These are phyloP conservation scores for Prunus mongolica DNA, from an alignment of 306 rosid species.

Conservation along the genomic window DNA sequence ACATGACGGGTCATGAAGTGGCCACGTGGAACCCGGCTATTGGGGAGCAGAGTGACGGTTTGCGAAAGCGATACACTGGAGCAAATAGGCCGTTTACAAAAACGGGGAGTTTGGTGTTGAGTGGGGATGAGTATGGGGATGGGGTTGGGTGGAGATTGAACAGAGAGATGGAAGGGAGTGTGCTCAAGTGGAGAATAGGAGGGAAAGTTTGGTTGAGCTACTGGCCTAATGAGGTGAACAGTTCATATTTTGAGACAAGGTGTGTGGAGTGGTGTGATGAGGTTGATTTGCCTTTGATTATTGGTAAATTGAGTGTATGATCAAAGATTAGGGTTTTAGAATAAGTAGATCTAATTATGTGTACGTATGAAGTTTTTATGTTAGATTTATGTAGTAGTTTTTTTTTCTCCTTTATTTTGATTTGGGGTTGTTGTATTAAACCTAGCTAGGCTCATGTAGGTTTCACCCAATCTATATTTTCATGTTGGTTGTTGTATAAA, in stretches of 20 bases:
- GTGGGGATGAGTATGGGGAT: constrained; percentile 72
- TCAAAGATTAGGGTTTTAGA: no score
- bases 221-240: constrained; percentile 47
- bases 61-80: constrained; percentile 37
- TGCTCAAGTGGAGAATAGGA: constrained; percentile 88
- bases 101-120: constrained; percentile 65
- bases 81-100: constrained; percentile 53
- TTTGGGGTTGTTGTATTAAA: no score
- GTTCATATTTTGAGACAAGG: constrained; percentile 63
- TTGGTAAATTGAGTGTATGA: constrained; percentile 23
- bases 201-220: constrained; percentile 76
- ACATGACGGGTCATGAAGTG: constrained; percentile 56
- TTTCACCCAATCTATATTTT: no score
- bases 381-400: no score
- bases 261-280: constrained; percentile 89
- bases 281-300: constrained; percentile 90
- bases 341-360: no score
- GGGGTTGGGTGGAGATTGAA: constrained; percentile 73
- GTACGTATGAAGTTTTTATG: no score
- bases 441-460: no score
- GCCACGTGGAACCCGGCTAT: constrained; percentile 29
- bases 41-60: constrained; percentile 15
- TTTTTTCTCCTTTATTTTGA: no score
- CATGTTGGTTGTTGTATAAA: no score
- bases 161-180: constrained; percentile 89